These are phyloP conservation scores for Pseudocercospora cruenta DNA, from an alignment of 2,329 filamentous ascomycete species.

Conservation along the genomic window DNA sequence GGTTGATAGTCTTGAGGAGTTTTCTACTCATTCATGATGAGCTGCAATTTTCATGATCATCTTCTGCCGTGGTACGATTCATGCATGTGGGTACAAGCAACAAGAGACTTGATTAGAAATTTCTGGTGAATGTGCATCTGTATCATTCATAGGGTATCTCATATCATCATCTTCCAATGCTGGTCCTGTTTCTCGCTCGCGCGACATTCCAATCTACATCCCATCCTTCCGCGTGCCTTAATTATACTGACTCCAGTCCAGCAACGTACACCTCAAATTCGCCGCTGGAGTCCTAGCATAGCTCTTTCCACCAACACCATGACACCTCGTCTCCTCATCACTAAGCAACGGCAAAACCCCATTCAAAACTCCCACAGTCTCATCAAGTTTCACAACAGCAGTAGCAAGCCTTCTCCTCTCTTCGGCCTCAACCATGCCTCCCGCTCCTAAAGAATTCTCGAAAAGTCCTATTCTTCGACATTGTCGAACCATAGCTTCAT, in stretches of 20 bases:
- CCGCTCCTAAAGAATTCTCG: no score
- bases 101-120: no score
- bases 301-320: background rate
- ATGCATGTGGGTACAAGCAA: no score
- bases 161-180: background rate
- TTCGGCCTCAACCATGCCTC: background rate
- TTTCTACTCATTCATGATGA: background rate
- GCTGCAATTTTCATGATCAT: background rate
- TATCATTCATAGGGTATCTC: background rate
- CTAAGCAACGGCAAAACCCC: background rate
- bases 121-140: no score
- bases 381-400: constrained; percentile 9
- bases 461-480: background rate
- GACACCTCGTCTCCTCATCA: background rate
- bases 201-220: background rate
- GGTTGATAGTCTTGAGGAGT: background rate
- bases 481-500: background rate
- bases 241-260: background rate
- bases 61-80: background rate
- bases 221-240: background rate
- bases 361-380: background rate
- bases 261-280: background rate
- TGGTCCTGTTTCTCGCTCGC: background rate
- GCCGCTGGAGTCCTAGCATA: background rate
- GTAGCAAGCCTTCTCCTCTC: constrained; percentile 6